Evolutionary conservation across 1,139 yeast species (phyloP), one percentile per base, ranked within the genome.

Genomic region (Yarrowia galli): DNA sequence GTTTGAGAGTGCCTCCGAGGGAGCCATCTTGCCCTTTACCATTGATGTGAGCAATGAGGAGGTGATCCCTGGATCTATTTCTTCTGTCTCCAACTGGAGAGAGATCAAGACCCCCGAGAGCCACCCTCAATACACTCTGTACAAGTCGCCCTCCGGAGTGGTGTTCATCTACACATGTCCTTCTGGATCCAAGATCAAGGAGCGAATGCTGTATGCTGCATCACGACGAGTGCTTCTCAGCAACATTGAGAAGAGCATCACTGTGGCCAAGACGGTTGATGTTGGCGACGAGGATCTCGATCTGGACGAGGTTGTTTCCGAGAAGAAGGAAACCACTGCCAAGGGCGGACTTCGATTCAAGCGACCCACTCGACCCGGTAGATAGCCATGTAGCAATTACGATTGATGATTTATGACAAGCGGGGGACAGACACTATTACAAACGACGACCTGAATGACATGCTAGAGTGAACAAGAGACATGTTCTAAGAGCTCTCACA

Each of bases 141-240:
- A 83, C 75, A 82, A 82, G 68, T 65, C 67, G 12, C 51, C 68
- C 12, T 56, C 65, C 8, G 73, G 77, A 46, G 74, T 75, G 65
- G 85, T 84, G 42, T 92, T 95, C 76, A 86, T 93, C 48, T 92
- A 92, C 75, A 84, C 95, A 8, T 93, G 98, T 77, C 98, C 99
- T 3, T 87, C 96, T 0, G 92, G 95, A 1, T 89, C 97, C 35
- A 88, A 88, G 76, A 96, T 95, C 61, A 90, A 89, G 77, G 96
- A 92, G 68, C 85, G 98, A 73, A 95, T 95, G 98, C 78, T 93
- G 61, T 92, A 92, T 75, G 98, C 98, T 1, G 85, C 97, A 2
- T 89, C 88, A 71, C 89, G 92, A 74, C 85, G 84, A 69, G 90
- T 92, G 10, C 66, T 61, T 3, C 84, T 91, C 69, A 78, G 88